Evolutionary conservation across 805 yeast genomes (phyloP), one percentile per base, ranked within the genome.

Genomic region (Tetrapisispora nanseiensis): DNA sequence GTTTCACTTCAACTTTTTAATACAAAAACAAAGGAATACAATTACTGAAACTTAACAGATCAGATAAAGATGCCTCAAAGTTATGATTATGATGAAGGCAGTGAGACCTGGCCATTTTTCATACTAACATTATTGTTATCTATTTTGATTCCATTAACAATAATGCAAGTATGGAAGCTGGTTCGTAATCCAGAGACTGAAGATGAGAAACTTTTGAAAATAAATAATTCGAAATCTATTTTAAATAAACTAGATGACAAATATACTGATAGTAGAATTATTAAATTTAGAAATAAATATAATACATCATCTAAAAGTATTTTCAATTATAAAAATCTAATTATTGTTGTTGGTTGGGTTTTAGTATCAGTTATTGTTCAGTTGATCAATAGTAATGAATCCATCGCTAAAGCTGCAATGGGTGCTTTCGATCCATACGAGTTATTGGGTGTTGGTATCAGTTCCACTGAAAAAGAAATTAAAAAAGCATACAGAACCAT

Each of bases 91-190:
- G 97, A 87, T 66, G 96, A 87, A 60, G 77, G 78, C 47, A 80
- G 89, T 39, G 92, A 85, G 54, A 86, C 92, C 2, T 87, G 96
- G 95, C 97, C 97, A 32, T 86, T 80, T 60, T 89, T 89, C 56
- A 75, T 82, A 40, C 61, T 84, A 56, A 87, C 96, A 3, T 65
- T 85, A 39, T 63, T 82, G 40, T 67, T 83, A 21, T 75, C 83
- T 46, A 74, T 78, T 16, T 69, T 85, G 45, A 59, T 86, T 31
- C 96, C 96, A 6, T 51, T 72, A 46, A 78, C 86, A 11, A 43
- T 71, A 13, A 34, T 48, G 36, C 63, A 61, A 39, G 19, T 53
- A n/a, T 56, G 47, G 45, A 45, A 45, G 20, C 38, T 59, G 6
- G 41, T 67, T 22, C 52, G 60, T 7, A 46, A 56, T 16, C 41